Conservation (phyloP, 2,329 filamentous ascomycete genomes). For the Venturia carpophila region DNA sequence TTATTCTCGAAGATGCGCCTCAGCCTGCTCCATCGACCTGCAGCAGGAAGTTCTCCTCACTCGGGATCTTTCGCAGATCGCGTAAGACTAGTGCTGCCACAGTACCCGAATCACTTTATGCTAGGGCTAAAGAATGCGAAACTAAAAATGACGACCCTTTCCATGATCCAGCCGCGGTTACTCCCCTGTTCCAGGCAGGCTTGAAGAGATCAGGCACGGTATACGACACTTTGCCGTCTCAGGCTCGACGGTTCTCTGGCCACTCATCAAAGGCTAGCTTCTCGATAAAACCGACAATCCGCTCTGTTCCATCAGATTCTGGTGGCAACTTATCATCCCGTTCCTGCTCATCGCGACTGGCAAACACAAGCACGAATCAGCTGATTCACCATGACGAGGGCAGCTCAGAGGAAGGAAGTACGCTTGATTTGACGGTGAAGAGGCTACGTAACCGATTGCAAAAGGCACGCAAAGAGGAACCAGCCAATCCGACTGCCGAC, state of each 20-base stretch:
- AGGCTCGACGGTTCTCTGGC: constrained; percentile 7
- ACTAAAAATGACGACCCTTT: neutral
- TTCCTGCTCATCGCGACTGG: constrained; percentile 4
- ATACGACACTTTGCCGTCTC: constrained; percentile 7
- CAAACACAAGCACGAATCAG: neutral
- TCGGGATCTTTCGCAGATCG: constrained; percentile 6
- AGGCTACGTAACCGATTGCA: constrained; percentile 2
- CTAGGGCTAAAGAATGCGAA: neutral
- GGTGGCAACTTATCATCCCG: constrained; percentile 1
- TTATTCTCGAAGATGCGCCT: constrained; percentile 8
- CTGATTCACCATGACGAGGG: constrained; percentile 2
- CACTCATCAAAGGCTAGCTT: neutral
- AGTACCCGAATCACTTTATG: neutral
- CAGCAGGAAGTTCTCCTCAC: constrained; percentile 6
- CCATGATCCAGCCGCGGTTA: neutral
- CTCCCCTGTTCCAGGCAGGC: neutral
- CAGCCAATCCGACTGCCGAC: constrained; percentile 28
- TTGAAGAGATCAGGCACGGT: constrained; percentile 1
- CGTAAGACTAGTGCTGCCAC: neutral
- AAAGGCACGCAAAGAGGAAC: constrained; percentile 15
- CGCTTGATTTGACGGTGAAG: neutral
- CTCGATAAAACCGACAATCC: constrained; percentile 28
- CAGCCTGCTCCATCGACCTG: constrained; percentile 7
- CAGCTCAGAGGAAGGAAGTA: neutral
- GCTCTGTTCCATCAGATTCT: constrained; percentile 29